Conservation (phyloP, 1,284 basidiomycete genomes). For the Ceratobasidium sp. region DNA sequence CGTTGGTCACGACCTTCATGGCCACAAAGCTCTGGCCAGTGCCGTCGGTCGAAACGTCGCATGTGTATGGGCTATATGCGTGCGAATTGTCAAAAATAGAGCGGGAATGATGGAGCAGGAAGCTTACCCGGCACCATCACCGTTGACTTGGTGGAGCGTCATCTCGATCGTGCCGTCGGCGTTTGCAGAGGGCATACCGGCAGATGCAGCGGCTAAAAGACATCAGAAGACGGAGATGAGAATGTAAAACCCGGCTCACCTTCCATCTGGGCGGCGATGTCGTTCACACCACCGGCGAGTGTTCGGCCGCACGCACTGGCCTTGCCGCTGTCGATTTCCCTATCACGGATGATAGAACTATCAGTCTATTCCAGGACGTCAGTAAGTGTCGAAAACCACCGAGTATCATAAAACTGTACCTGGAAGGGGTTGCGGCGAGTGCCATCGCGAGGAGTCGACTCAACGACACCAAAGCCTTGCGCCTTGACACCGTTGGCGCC, state of each 20-base stretch:
- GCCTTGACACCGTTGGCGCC: conserved; percentile 45
- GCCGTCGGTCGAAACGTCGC: conserved; percentile 38
- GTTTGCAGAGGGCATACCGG: conserved; percentile 17
- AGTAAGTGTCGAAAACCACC: not conserved
- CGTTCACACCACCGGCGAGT: conserved; percentile 44
- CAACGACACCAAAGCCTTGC: conserved; percentile 45
- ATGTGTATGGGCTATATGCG: conserved; percentile 16
- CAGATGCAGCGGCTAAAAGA: conserved; percentile 10
- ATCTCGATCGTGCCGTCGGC: conserved; percentile 9
- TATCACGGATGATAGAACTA: conserved; percentile 45
- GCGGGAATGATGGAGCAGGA: not conserved
- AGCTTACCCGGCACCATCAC: conserved; percentile 31
- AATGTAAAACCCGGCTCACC: conserved; percentile 19
- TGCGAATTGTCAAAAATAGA: not conserved
- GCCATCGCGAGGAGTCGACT: conserved; percentile 46
- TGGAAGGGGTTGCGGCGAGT: conserved; percentile 45
- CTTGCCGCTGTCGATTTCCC: conserved; percentile 43
- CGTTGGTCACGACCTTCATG: conserved; percentile 44
- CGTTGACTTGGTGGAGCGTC: conserved; percentile 29
- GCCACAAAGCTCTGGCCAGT: conserved; percentile 44
- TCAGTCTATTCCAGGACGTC: conserved; percentile 43
- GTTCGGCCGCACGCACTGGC: conserved; percentile 45
- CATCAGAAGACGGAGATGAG: not conserved
- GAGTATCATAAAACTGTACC: conserved; percentile 27
- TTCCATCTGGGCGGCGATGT: conserved; percentile 44